Percentiles rank a stretch among this genome's conserved stretches.
These are phyloP conservation scores for Fusarium sp. DNA, from an alignment of 2,329 filamentous ascomycete species.

Conservation along the genomic window DNA sequence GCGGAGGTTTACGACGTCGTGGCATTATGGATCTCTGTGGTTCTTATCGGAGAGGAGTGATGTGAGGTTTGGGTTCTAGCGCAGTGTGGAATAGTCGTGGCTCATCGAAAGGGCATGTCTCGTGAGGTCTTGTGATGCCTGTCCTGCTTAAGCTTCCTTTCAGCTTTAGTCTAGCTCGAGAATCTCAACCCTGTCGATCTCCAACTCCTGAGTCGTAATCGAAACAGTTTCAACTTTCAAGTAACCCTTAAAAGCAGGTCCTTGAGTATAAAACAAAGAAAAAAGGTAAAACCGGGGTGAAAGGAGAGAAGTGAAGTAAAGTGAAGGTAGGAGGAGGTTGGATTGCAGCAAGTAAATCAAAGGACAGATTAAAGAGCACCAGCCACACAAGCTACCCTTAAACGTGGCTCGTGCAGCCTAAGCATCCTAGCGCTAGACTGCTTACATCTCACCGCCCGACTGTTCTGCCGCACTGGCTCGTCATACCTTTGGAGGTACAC, in stretches of 20 bases:
- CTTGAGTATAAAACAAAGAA: constrained; percentile 1
- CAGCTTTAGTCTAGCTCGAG: constrained; percentile 15
- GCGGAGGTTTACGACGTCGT: constrained; percentile 70
- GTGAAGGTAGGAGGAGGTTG: constrained; percentile 14
- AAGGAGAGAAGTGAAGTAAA: constrained; percentile 22
- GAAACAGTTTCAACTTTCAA: too few species aligned
- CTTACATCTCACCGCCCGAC: constrained; percentile 23
- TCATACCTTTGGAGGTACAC: constrained; percentile 34
- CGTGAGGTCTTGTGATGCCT: constrained; percentile 27
- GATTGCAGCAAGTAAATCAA: constrained; percentile 14
- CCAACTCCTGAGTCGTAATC: background rate
- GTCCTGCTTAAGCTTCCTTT: constrained; percentile 5
- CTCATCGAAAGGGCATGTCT: constrained; percentile 46
- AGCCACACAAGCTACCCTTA: constrained; percentile 34
- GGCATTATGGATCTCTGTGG: constrained; percentile 58
- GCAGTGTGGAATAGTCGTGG: constrained; percentile 1
- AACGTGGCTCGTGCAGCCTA: constrained; percentile 16
- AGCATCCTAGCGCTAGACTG: constrained; percentile 4
- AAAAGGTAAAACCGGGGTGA: background rate
- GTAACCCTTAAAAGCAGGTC: too few species aligned
- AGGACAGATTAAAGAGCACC: constrained; percentile 36
- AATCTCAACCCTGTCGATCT: constrained; percentile 6
- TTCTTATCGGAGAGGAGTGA: background rate
- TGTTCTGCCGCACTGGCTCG: constrained; percentile 39
- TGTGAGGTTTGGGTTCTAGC: constrained; percentile 1